Conservation (phyloP, 2,329 filamentous ascomycete genomes). For the Colletotrichum tropicicola region DNA sequence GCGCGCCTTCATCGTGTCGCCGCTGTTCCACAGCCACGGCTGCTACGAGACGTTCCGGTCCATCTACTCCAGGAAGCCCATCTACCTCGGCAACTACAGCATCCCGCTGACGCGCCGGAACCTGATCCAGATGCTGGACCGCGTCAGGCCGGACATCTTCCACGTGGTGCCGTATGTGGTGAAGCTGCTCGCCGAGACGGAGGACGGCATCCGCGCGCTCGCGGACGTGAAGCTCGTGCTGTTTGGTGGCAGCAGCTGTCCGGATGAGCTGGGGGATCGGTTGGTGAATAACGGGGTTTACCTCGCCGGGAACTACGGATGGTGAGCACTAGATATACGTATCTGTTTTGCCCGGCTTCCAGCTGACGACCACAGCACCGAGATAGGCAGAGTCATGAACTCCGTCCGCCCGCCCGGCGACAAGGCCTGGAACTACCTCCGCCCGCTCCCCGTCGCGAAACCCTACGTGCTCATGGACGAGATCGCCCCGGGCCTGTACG, state of each 20-base stretch:
- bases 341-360: too few species aligned
- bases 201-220: slow-evolving; percentile 51
- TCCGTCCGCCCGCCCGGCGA: slow-evolving; percentile 36
- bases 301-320: neutral
- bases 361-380: slow-evolving; percentile 32
- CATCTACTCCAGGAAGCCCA: slow-evolving; percentile 56
- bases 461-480: slow-evolving; percentile 1
- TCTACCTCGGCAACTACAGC: slow-evolving; percentile 61
- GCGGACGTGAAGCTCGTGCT: slow-evolving; percentile 49
- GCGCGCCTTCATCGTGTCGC: slow-evolving; percentile 62
- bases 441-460: slow-evolving; percentile 30
- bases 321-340: too few species aligned
- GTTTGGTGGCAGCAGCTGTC: slow-evolving; percentile 55
- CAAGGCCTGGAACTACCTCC: slow-evolving; percentile 41
- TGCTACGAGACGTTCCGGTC: slow-evolving; percentile 62
- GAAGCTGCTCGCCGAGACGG: slow-evolving; percentile 58
- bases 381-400: slow-evolving; percentile 39
- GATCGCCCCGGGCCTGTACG: slow-evolving; percentile 41
- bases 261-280: slow-evolving; percentile 53
- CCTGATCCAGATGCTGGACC: slow-evolving; percentile 53
- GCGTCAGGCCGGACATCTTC: slow-evolving; percentile 45
- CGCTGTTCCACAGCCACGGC: slow-evolving; percentile 68
- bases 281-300: slow-evolving; percentile 1
- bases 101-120: slow-evolving; percentile 61
- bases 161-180: slow-evolving; percentile 61